Percentiles rank a stretch among this genome's conserved stretches.
Evolutionary conservation across 768 basidiomycete genomes (phyloP).

Genomic region (Boletus coccyginus): DNA sequence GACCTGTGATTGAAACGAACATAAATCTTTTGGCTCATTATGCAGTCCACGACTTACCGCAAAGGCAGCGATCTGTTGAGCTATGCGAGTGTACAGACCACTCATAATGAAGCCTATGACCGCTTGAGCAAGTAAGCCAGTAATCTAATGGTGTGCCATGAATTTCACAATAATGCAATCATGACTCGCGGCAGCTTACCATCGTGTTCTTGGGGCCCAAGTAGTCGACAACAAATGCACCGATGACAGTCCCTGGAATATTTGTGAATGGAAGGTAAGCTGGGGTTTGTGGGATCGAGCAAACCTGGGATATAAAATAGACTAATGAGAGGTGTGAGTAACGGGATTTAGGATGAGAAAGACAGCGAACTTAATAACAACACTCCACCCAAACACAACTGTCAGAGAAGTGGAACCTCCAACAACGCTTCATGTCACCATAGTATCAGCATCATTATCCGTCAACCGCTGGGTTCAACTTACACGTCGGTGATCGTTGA

Average conservation of each 20-base stretch:
- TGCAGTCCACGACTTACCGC: constrained; percentile 44
- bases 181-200: constrained; percentile 36
- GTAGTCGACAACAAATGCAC: constrained; percentile 74
- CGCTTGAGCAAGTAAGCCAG: constrained; percentile 64
- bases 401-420: constrained; percentile 48
- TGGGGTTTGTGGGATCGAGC: background rate
- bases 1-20: constrained; percentile 40
- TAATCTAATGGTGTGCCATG: constrained; percentile 43
- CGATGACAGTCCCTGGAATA: constrained; percentile 52
- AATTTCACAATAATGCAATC: background rate
- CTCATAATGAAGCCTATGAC: constrained; percentile 88
- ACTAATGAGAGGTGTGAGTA: constrained; percentile 29
- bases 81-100: constrained; percentile 66
- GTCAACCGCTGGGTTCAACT: constrained; percentile 11
- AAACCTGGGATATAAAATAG: constrained; percentile 65
- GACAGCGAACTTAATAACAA: constrained; percentile 69
- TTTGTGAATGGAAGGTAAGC: constrained; percentile 8
- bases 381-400: constrained; percentile 79
- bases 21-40: background rate
- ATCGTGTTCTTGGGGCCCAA: constrained; percentile 75
- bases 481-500: constrained; percentile 71
- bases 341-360: background rate
- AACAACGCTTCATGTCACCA: constrained; percentile 47
- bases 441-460: background rate
- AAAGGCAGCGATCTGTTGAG: constrained; percentile 66